phyloP scores from a whole-genome alignment of 371 early-diverging fungal species.

The Thermomucor indicae-seudaticae region DNA sequence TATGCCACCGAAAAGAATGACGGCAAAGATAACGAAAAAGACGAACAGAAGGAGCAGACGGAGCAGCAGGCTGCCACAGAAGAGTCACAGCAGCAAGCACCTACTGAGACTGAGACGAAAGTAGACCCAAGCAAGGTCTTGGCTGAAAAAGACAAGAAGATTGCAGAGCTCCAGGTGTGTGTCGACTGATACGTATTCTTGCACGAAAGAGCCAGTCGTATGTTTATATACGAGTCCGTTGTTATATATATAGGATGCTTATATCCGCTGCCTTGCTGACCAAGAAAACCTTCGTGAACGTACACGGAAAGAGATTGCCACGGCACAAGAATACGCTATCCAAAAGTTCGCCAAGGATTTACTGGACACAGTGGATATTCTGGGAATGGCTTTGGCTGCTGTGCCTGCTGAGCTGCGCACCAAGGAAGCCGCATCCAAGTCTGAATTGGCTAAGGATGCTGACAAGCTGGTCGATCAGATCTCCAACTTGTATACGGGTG shows the following conservation, averaged over 20 bases:
- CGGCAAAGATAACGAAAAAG: constrained; percentile 7
- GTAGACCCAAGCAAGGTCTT: constrained; percentile 36
- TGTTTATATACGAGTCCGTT: neutral
- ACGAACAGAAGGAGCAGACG: constrained; percentile 14
- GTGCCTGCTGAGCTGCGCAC: constrained; percentile 55
- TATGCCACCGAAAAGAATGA: constrained; percentile 32
- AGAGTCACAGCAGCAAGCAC: constrained; percentile 5
- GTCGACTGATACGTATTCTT: no score
- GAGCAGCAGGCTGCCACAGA: no score
- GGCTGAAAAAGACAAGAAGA: constrained; percentile 76
- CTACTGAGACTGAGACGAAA: constrained; percentile 17
- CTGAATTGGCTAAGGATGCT: constrained; percentile 27
- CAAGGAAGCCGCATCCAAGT: constrained; percentile 21
- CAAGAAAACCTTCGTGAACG: constrained; percentile 92
- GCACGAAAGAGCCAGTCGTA: constrained; percentile 8
- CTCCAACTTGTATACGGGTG: constrained; percentile 80
- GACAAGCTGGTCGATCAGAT: constrained; percentile 64
- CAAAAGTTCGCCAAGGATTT: constrained; percentile 97
- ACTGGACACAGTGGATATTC: constrained; percentile 89
- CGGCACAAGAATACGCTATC: constrained; percentile 82
- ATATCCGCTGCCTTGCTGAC: constrained; percentile 92
- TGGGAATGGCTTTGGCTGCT: constrained; percentile 81
- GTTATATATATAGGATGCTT: constrained; percentile 50
- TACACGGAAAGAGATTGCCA: constrained; percentile 81
- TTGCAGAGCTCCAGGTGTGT: constrained; percentile 82